Base-by-base conservation (phyloP, 225 moss, liverwort and hornwort genomes). In the Sphagnum tenellum region DNA sequence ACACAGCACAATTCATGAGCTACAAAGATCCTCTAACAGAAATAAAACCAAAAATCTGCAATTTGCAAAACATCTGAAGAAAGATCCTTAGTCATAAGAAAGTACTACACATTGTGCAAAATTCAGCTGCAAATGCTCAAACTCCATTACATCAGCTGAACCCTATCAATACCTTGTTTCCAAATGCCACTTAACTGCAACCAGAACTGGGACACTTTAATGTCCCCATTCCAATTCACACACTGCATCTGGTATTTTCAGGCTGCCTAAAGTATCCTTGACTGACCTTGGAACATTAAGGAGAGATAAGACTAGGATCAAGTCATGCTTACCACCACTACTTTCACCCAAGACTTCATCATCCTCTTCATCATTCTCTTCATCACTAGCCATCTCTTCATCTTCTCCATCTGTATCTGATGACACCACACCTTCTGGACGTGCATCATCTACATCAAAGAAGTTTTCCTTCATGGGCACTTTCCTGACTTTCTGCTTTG, bases 391-490 rank as follows among this genome's bases (percentile, higher is more conserved):
- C 29, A 29, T 29, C 29, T 29, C 29, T 29, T 29, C 29, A 29
- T 29, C 29, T 29, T 55, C 65, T 46, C 12, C 29, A 14, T 77
- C 76, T 8, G 73, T 73, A 7, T 69, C 73, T 46, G 69, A 68
- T 10, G 66, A 66, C 4, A 85, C 72, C 50, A 70, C 81, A 54
- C 74, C 79, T 12, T 74, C 79, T 59, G 83, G 82, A 49, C 76
- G 69, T 46, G 71, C 86, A 69, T 98, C 96, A 72, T 92, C 92
- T 59, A 80, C 80, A 62, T 92, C 78, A 12, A 90, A 98, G 51
- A 98, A 98, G 46, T 98, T 89, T 55, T 88, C 90, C 63, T 92
- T 93, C n/a, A 98, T 88, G 68, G 96, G 92, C 48, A 90, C 85
- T 62, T 90, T 90, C 55, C 78, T 82, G 7, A 89, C 69, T 63